Evolutionary conservation across 352 stramenopile genomes (phyloP), one percentile per base, ranked within the genome.

Genomic region (Lagenidium giganteum): DNA sequence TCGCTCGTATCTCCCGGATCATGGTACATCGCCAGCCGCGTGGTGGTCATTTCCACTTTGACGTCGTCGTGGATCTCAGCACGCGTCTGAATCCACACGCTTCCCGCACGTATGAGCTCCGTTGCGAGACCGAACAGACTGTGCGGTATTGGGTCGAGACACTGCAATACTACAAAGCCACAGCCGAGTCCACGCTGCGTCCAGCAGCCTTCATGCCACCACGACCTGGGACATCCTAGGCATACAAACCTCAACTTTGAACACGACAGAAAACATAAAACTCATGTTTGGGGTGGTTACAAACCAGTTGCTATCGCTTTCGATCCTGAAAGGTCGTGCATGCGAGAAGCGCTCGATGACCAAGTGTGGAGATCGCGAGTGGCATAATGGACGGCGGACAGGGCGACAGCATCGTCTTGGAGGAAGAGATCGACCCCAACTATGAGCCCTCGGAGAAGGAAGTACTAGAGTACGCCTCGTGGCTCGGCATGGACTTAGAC

Each of bases 401-500:
- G n/a, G n/a, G n/a, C 11, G 79, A 92, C 44, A 93, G 77, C 63
- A 94, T 97, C 49, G 71, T 97, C 17, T 57, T 97, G 24, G 89
- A 97, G 59, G 91, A 98, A 53, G 86, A 97, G 61, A 96, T 98
- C 49, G 91, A 97, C 43, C 89, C 89, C 2, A 96, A 98, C 67
- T 98, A 98, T 75, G 83, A 95, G 47, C 91, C 92, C 16, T 82
- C 77, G 9, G 71, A 96, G 56, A 78, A 86, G 30, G 91, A 98
- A 56, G 81, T 97, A 26, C 49, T 92, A 18, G 92, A 98, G 56
- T 97, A 98, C 53, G 93, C 92, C 7, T 95, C 91, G 36, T 98
- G 91, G 91, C 75, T 98, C n/a, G 92, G 93, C 33, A 97, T 98
- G 87, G 86, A 97, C 43, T 61, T 97, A 20, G 76, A 95, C 9